Base-by-base conservation (phyloP, 176 grass and related monocot genomes). In the Raddia guianensis region DNA sequence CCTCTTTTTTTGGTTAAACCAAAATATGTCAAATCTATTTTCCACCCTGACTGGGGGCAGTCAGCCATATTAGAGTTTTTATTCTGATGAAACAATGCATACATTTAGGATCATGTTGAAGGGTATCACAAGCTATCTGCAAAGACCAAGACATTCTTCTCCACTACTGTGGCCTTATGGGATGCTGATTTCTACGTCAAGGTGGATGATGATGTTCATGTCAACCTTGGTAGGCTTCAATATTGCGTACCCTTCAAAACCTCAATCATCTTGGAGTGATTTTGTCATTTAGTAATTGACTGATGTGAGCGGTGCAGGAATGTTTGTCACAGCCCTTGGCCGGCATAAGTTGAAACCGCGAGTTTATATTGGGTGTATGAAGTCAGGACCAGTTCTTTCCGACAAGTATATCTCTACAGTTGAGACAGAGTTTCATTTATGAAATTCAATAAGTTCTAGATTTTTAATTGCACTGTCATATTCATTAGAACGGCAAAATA, bases 181-280 rank as follows among this genome's bases (percentile, higher is more conserved):
- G 94, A 97, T 90, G 91, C 94, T 66, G 91, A 97, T 40, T 97
- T 97, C 77, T 97, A 94, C 89, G 91, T 97, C 83, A 97, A 97
- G 76, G 94, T 97, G 80, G 92, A 98, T n/a, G 92, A 98, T 70
- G 95, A 98, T 93, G 90, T 94, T 62, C 92, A 94, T 72, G 71
- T 98, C 43, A 98, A 94, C 81, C 78, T 94, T 74, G 92, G 90
- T 98, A 83, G 58, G 65, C 27, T 64, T 72, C 19, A 70, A 7
- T 35, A 48, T 61, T 37, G 44, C 42, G 15, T 53, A 49, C 18
- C 46, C 21, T 73, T 27, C 56, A 40, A 49, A 75, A 76, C 56
- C 21, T 66, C 27, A 2, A 61, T 20, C 10, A 10, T 68, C 48
- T 33, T 45, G 20, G 1, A 73, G 19, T 62, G 1, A 19, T 51